A percentile compares a stretch with the other conserved stretches of the same genome.
Conservation (phyloP, 2,329 filamentous ascomycete species). For the Talaromyces sp. region DNA sequence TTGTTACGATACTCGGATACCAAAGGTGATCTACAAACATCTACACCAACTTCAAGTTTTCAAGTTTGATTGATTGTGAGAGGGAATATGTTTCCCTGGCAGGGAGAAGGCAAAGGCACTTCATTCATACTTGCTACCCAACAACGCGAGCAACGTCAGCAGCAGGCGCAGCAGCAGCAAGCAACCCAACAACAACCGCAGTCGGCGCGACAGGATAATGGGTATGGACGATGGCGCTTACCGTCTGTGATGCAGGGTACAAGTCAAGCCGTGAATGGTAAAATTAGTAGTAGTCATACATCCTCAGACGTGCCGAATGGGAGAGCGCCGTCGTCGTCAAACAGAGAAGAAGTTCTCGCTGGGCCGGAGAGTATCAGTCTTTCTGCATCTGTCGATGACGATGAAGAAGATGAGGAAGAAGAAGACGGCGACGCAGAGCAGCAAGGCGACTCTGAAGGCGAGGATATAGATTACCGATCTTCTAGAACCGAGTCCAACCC, state of each 20-base stretch:
- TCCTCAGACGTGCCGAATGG: background rate
- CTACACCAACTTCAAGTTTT: background rate
- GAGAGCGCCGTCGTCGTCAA: background rate
- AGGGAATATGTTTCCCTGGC: constrained; percentile 19
- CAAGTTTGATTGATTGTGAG: background rate
- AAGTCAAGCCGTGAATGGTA: background rate
- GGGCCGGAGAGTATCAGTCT: background rate
- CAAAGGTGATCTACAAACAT: background rate
- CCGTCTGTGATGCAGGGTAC: constrained; percentile 6
- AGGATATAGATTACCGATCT: constrained; percentile 7
- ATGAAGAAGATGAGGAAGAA: constrained; percentile 7
- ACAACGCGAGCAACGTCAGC: constrained; percentile 19
- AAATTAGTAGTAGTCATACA: background rate
- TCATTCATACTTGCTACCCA: constrained; percentile 13
- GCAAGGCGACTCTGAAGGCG: constrained; percentile 7
- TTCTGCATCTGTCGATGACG: background rate
- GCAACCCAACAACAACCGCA: constrained; percentile 17
- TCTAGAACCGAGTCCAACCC: background rate
- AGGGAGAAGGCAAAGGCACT: constrained; percentile 15
- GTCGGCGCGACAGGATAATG: constrained; percentile 16
- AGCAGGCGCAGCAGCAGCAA: constrained; percentile 10
- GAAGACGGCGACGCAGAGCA: constrained; percentile 8
- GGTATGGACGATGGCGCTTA: constrained; percentile 11
- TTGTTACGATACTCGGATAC: background rate
- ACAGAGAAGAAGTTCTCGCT: background rate